Evolutionary conservation across 176 grass and related monocot species (phyloP).

Genomic region (Raddia guianensis): DNA sequence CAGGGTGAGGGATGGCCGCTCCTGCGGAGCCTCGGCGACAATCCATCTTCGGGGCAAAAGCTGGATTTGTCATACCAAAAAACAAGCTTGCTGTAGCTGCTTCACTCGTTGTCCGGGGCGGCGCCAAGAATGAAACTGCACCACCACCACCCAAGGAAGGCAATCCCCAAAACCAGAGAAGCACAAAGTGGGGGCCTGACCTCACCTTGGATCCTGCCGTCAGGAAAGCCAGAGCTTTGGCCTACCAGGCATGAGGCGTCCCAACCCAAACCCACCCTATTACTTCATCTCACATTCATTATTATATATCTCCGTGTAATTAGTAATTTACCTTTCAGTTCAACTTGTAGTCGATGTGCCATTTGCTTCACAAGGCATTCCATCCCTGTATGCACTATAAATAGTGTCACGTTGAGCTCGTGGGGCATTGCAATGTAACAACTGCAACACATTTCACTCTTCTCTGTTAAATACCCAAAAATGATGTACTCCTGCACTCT

Average conservation of each 20-base stretch:
- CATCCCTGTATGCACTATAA: background rate
- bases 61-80: constrained; percentile 94
- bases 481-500: background rate
- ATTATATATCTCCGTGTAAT: background rate
- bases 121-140: constrained; percentile 51
- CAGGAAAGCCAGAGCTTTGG: constrained; percentile 67
- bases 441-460: background rate
- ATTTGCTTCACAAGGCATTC: background rate
- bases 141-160: constrained; percentile 48
- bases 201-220: constrained; percentile 58
- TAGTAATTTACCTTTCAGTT: background rate
- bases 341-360: background rate
- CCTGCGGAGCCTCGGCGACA: too few species aligned
- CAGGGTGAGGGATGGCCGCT: too few species aligned
- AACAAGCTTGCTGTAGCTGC: constrained; percentile 91
- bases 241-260: constrained; percentile 90
- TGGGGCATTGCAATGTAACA: constrained; percentile 13
- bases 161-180: constrained; percentile 59
- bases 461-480: background rate
- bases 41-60: constrained; percentile 75
- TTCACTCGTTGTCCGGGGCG: constrained; percentile 56
- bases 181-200: constrained; percentile 78
- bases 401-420: background rate
- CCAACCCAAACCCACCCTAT: background rate
- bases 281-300: constrained; percentile 11